Evolutionary conservation across 345 rosid genomes (phyloP).

Genomic region (Brassica napus): DNA sequence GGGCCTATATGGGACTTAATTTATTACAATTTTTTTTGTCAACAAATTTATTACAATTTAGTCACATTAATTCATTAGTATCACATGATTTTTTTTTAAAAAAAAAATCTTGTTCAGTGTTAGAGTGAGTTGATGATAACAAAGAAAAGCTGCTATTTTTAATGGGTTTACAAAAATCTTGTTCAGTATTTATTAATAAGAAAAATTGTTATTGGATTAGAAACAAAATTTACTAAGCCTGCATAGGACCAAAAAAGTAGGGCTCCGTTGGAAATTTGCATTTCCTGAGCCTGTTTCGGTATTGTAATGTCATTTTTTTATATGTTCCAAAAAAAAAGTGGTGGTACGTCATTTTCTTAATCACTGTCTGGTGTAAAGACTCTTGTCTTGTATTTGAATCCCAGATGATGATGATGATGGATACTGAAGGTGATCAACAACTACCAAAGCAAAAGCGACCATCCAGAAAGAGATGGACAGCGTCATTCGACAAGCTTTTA

Average conservation of each 20-base stretch:
- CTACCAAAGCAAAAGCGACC: conserved; percentile 59
- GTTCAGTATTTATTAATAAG: no score
- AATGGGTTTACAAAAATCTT: no score
- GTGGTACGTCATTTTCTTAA: neutral
- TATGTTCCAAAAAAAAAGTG: neutral
- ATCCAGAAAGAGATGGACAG: conserved; percentile 67
- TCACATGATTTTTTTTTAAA: no score
- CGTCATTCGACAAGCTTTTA: conserved; percentile 59
- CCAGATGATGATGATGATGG: conserved; percentile 47
- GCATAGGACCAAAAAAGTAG: no score
- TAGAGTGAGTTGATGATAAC: no score
- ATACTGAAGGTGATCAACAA: conserved; percentile 47
- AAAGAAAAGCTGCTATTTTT: no score
- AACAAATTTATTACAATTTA: neutral
- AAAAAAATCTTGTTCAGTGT: no score
- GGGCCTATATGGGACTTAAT: neutral
- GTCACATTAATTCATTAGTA: neutral
- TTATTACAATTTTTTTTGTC: neutral
- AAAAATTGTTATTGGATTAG: no score
- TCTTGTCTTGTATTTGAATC: neutral
- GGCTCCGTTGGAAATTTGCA: no score
- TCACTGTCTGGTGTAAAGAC: neutral
- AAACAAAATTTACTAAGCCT: no score
- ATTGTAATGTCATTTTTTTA: neutral
- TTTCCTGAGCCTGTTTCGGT: neutral